Evolutionary conservation across 192 early-diverging fungal species (phyloP), one percentile per base, ranked within the genome.

Genomic region (Backusella tuberculispora): DNA sequence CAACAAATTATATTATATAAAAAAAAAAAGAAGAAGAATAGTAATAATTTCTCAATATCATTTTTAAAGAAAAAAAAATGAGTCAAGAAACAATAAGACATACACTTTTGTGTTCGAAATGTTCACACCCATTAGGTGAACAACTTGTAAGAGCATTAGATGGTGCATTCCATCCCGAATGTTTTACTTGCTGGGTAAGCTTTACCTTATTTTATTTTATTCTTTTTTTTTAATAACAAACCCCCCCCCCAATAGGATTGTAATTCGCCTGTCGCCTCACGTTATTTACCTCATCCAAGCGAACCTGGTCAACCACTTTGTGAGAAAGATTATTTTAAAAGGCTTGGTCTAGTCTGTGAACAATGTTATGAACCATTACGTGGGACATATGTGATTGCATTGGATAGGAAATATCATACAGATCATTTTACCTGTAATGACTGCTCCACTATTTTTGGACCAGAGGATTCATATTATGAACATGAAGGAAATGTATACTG

Each of bases 371-470:
- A 88, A 73, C 95, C 97, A 38, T 81, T 99, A 44, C 88, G 94
- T 64, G 95, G 92, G 65, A 91, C 95, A 38, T 96, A 97, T 76
- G 97, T 99, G 60, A 94, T 91, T 71, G 98, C 96, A 3, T 85
- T 96, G 76, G 90, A 92, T 29, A 90, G 92, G 79, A 99, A 98
- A 82, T 99, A 95, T 82, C 97, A 99, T 77, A 88, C 97, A 44
- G 95, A 99, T 81, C 98, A 99, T 83, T 99, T 99, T 81, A 95
- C 94, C 46, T 99, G 98, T 83, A 90, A 92, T 12, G 91, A 93
- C 34, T 99, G 98, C 71, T 85, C 91, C 29, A 95, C 90, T 21
- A 88, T 96, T 40, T 99, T 99, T 86, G 94, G 95, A 1, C 94
- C 96, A 63, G 91, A 97, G 67, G 97, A 97, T 79, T 95, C 94